Conservation (phyloP, 495 filamentous ascomycete species). For the Neurospora hispaniola region DNA sequence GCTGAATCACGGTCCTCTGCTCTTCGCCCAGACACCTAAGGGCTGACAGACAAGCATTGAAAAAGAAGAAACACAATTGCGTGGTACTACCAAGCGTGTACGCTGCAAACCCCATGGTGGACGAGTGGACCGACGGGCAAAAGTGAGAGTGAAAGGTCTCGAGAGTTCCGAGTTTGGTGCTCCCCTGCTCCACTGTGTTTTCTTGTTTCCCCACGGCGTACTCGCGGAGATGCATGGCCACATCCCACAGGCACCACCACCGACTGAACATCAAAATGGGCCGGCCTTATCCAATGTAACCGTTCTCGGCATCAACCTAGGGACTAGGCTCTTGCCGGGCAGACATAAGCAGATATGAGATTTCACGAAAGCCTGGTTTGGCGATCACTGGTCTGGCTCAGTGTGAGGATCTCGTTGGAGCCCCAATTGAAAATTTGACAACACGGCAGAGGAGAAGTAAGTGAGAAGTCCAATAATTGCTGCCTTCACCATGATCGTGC, state of each 20-base stretch:
- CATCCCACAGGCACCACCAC: constrained; percentile 1
- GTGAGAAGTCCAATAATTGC: background rate
- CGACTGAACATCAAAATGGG: background rate
- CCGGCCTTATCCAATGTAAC: background rate
- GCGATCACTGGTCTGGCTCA: background rate
- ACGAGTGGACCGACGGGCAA: background rate
- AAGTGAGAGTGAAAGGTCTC: background rate
- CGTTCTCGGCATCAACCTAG: background rate
- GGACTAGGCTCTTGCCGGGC: background rate
- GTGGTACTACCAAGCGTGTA: background rate
- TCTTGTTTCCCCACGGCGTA: constrained; percentile 2
- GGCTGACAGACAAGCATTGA: background rate
- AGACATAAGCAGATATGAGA: background rate
- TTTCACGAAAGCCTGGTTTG: background rate
- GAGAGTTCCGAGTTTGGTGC: background rate
- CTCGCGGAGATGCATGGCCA: constrained; percentile 6
- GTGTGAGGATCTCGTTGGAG: background rate
- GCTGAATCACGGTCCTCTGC: background rate
- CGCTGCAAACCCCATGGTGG: background rate
- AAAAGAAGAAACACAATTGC: background rate
- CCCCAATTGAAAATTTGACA: background rate
- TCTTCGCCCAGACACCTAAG: background rate
- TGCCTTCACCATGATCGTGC: background rate
- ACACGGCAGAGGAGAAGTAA: background rate
- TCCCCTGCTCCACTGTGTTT: constrained; percentile 1